Base-by-base conservation (phyloP, 1,284 basidiomycete species). In the Irpex sp. region DNA sequence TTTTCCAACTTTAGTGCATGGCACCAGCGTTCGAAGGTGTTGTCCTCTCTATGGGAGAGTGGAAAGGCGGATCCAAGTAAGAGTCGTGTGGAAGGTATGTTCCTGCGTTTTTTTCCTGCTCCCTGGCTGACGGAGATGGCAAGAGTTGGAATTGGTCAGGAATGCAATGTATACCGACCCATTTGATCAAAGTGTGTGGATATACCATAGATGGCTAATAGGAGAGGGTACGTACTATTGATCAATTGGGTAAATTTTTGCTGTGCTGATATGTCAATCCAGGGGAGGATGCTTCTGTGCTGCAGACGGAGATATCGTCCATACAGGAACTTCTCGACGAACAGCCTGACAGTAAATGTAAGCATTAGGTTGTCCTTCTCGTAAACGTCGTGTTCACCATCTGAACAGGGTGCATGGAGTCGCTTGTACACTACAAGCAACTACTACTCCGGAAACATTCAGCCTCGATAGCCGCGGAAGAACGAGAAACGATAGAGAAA, bases 1-100 rank as follows among this genome's bases (percentile, higher is more conserved):
- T 97, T 99, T 72, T 96, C 93, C 56, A 99, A 99, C 75, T 99
- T 98, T 74, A 97, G 94, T 63, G 97, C 97, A 15, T 99, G 97
- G 97, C 97, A 99, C 75, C 95, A 97, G 68, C 86, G 97, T 31
- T 93, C 94, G 1, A 96, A 97, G 74, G 81, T 96, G 1, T 79
- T 95, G 15, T 76, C 81, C 0, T 81, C 81, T 3, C 71, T 94
- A 5, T 96, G 93, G 93, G 79, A 80, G 3, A 74, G 77, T 37
- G 82, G 83, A 1, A 77, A 81, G 57, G 73, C 85, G 15, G 81
- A 87, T 64, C 78, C 80, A 43, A 67, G 70, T 11, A 76, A 79
- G 67, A 84, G 83, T 33, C 86, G 85, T 69, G 86, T 91, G 69
- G 79, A 86, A 72, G 93, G 93, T 88, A 67, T 60, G 81, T 69